A percentile compares a stretch with the other conserved stretches of the same genome.
These are phyloP conservation scores for Fusarium phyllophilum DNA, from an alignment of 2,329 filamentous ascomycete species.

Conservation along the genomic window DNA sequence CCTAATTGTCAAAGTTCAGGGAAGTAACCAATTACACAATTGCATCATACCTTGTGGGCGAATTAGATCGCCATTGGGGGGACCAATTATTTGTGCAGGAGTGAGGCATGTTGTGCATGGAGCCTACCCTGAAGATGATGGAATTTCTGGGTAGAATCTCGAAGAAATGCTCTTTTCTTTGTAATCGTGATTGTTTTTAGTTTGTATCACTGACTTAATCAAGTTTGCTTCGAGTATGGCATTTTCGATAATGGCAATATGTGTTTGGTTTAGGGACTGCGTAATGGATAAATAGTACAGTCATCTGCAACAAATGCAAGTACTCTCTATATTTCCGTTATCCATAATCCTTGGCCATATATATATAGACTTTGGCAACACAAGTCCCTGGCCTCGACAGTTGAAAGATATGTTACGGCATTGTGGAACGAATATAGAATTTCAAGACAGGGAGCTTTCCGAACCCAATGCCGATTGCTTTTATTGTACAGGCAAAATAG, in stretches of 20 bases:
- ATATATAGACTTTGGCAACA: not conserved
- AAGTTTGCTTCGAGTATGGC: too few relatives aligned
- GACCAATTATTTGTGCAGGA: constrained; percentile 32
- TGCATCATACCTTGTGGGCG: constrained; percentile 41
- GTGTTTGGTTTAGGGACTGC: not conserved
- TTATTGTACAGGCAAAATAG: not conserved
- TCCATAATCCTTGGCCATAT: not conserved
- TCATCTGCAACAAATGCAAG: not conserved
- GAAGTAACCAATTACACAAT: constrained; percentile 40
- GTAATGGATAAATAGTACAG: not conserved
- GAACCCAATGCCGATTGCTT: not conserved
- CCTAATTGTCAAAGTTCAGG: constrained; percentile 3
- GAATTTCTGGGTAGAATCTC: not conserved
- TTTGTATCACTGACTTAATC: too few relatives aligned
- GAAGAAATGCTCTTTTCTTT: not conserved
- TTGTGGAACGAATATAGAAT: not conserved
- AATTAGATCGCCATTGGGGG: constrained; percentile 40
- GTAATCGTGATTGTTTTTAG: not conserved
- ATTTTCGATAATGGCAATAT: not conserved
- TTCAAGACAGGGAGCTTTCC: not conserved
- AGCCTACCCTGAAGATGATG: constrained; percentile 12
- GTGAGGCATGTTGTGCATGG: constrained; percentile 6
- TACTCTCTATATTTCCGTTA: not conserved
- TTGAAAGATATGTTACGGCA: not conserved
- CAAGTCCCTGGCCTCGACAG: not conserved